These are phyloP conservation scores for Paraphoma sp. DNA, from an alignment of 2,329 filamentous ascomycete genomes.

Conservation along the genomic window DNA sequence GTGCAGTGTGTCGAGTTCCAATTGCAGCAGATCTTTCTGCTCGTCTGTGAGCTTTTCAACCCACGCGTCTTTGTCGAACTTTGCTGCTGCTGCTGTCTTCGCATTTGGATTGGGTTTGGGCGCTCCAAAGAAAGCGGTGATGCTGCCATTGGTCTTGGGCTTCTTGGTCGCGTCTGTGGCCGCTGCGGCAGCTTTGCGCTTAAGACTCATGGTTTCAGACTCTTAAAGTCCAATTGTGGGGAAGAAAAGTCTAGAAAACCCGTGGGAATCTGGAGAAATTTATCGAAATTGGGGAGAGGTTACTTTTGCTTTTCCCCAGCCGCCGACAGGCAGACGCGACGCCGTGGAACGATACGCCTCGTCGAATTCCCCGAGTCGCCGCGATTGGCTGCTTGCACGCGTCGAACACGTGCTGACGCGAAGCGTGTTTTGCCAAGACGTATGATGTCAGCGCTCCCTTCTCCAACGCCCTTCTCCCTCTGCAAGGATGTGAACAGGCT, in stretches of 20 bases:
- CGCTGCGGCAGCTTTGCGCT: conserved; percentile 57
- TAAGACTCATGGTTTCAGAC: conserved; percentile 53
- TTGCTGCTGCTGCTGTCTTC: conserved; percentile 26
- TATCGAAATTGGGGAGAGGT: background rate
- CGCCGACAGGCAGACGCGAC: conserved; percentile 16
- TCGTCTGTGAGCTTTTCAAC: conserved; percentile 78
- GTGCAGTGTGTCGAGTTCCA: conserved; percentile 92
- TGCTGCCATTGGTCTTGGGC: conserved; percentile 70
- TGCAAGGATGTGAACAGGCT: conserved; percentile 28
- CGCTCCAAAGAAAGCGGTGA: conserved; percentile 86
- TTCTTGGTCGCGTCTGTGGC: conserved; percentile 57
- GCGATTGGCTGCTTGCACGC: conserved; percentile 17
- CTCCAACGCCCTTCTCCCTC: background rate
- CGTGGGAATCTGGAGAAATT: background rate
- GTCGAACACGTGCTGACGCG: conserved; percentile 16
- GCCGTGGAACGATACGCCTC: conserved; percentile 13
- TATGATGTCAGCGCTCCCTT: conserved; percentile 25
- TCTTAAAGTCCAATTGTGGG: background rate
- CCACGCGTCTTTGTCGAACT: conserved; percentile 92
- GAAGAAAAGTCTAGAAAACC: background rate
- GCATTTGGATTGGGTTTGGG: conserved; percentile 54
- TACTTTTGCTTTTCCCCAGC: conserved; percentile 14
- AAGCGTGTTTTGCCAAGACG: conserved; percentile 9
- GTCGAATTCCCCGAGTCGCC: conserved; percentile 4
- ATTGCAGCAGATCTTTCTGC: conserved; percentile 78